A percentile compares a stretch with the other conserved stretches of the same genome.
These are phyloP conservation scores for Fusarium torulosum DNA, from an alignment of 2,329 filamentous ascomycete genomes.

Conservation along the genomic window DNA sequence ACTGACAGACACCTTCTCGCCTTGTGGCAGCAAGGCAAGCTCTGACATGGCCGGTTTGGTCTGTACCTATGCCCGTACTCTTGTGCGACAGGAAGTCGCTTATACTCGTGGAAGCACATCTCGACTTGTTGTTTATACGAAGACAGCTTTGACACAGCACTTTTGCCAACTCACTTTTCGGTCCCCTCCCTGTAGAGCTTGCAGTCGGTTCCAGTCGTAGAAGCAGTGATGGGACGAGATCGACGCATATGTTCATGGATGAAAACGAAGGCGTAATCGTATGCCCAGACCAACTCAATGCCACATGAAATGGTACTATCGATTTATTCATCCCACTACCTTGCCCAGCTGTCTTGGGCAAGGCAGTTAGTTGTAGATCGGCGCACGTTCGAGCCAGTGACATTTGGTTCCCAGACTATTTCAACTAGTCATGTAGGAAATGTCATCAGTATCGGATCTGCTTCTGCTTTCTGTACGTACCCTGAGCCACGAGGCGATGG, in stretches of 20 bases:
- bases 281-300: slow-evolving; percentile 32
- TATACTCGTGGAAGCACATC: neutral
- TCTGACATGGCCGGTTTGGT: slow-evolving; percentile 11
- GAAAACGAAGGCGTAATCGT: slow-evolving; percentile 29
- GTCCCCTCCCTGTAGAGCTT: slow-evolving; percentile 34
- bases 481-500: slow-evolving; percentile 26
- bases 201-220: slow-evolving; percentile 35
- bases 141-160: slow-evolving; percentile 21
- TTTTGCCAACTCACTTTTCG: slow-evolving; percentile 28
- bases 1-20: slow-evolving; percentile 31
- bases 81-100: neutral
- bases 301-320: slow-evolving; percentile 30
- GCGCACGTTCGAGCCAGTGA: slow-evolving; percentile 9
- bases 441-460: slow-evolving; percentile 19
- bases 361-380: slow-evolving; percentile 30
- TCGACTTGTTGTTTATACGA: slow-evolving; percentile 3
- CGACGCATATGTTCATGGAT: slow-evolving; percentile 26
- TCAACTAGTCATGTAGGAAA: slow-evolving; percentile 10
- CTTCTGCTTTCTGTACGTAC: slow-evolving; percentile 16
- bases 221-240: slow-evolving; percentile 22
- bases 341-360: slow-evolving; percentile 7
- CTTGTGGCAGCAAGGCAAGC: slow-evolving; percentile 29
- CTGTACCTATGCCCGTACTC: neutral
- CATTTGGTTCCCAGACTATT: slow-evolving; percentile 27
- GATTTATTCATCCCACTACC: slow-evolving; percentile 33